Percentiles rank a stretch among this genome's conserved stretches.
Evolutionary conservation across 805 yeast species (phyloP).

Genomic region (Ogataea methanolica): DNA sequence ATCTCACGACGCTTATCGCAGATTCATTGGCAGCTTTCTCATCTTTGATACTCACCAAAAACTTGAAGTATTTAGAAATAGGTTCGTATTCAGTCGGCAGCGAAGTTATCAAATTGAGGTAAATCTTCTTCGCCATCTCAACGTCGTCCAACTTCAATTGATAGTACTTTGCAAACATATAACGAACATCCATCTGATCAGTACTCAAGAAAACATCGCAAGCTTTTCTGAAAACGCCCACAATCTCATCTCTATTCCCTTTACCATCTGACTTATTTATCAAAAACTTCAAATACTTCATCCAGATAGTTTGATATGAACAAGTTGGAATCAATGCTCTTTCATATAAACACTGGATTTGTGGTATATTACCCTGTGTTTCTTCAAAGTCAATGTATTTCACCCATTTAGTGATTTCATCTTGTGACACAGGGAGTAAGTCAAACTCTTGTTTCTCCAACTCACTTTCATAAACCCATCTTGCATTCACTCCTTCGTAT

Average conservation of each 20-base stretch:
- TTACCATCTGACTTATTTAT: constrained; percentile 27
- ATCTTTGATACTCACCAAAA: constrained; percentile 8
- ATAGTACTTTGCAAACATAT: constrained; percentile 26
- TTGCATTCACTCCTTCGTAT: constrained; percentile 47
- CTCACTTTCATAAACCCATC: constrained; percentile 71
- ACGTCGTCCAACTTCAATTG: constrained; percentile 16
- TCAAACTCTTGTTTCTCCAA: constrained; percentile 57
- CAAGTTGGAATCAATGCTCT: constrained; percentile 72
- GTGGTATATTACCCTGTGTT: constrained; percentile 19
- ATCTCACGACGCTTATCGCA: constrained; percentile 10
- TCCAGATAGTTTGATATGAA: constrained; percentile 59
- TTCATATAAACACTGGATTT: constrained; percentile 54
- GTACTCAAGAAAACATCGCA: constrained; percentile 33
- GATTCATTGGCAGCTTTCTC: constrained; percentile 7
- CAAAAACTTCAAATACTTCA: constrained; percentile 55
- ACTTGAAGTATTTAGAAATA: constrained; percentile 13
- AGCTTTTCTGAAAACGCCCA: constrained; percentile 47
- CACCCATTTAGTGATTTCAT: constrained; percentile 52
- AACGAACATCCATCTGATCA: constrained; percentile 22
- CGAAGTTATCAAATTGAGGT: constrained; percentile 10
- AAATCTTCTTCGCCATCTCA: constrained; percentile 18
- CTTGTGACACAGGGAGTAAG: constrained; percentile 38
- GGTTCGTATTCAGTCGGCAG: constrained; percentile 12
- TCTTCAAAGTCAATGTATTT: constrained; percentile 53
- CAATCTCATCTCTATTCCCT: constrained; percentile 29